Percentiles rank a stretch among this genome's conserved stretches.
phyloP scores from a whole-genome alignment of 129 eudicot species.

The Apium graveolens region DNA sequence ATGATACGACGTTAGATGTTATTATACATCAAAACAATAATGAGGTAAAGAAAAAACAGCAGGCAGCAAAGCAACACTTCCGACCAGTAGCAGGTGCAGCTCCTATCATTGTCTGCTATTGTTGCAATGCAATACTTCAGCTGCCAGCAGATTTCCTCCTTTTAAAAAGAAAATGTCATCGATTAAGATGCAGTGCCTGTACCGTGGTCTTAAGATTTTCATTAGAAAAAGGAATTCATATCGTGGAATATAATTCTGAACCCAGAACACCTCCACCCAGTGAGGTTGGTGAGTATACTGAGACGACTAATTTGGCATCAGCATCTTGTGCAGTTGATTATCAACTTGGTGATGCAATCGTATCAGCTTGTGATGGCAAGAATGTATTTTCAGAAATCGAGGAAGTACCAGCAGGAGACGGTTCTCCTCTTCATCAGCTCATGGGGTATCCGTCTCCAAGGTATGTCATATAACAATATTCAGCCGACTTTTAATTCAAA shows the following conservation, averaged over 20 bases:
- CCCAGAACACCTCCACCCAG: slow-evolving; percentile 60
- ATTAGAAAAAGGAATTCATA: slow-evolving; percentile 28
- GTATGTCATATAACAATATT: slow-evolving; percentile 31
- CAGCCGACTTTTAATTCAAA: no score
- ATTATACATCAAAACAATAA: slow-evolving; percentile 23
- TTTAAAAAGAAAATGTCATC: slow-evolving; percentile 45
- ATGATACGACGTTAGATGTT: slow-evolving; percentile 20
- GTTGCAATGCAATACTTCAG: slow-evolving; percentile 49
- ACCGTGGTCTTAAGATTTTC: slow-evolving; percentile 45
- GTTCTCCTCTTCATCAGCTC: slow-evolving; percentile 71
- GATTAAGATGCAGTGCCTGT: slow-evolving; percentile 61
- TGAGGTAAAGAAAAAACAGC: slow-evolving; percentile 24
- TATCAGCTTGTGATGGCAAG: slow-evolving; percentile 47
- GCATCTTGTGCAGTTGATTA: slow-evolving; percentile 1
- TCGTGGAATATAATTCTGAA: slow-evolving; percentile 36
- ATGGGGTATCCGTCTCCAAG: slow-evolving; percentile 83
- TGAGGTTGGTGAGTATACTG: slow-evolving; percentile 34
- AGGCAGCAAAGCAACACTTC: slow-evolving; percentile 38
- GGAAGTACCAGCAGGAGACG: slow-evolving; percentile 31
- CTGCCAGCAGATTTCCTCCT: slow-evolving; percentile 74
- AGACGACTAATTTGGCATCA: slow-evolving; percentile 13
- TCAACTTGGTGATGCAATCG: slow-evolving; percentile 24
- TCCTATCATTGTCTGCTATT: slow-evolving; percentile 56
- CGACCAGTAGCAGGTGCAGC: slow-evolving; percentile 71
- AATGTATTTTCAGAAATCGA: slow-evolving; percentile 44